Evolutionary conservation across 192 early-diverging fungal genomes (phyloP).

Genomic region (Backusella psychrophila): DNA sequence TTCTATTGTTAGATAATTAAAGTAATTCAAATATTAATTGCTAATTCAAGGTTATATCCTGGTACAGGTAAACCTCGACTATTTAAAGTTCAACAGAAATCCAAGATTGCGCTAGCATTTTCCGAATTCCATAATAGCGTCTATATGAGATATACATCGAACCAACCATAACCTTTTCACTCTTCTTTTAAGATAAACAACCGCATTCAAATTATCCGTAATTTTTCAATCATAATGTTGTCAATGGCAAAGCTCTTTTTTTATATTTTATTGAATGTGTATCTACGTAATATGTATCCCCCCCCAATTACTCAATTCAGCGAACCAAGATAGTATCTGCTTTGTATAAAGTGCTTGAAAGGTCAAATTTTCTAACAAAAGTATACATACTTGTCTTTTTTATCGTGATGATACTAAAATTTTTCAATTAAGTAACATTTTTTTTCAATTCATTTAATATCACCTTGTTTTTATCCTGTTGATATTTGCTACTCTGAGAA

Average conservation of each 20-base stretch:
- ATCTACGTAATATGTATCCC: not conserved
- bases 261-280: not conserved
- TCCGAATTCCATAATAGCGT: no score
- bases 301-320: not conserved
- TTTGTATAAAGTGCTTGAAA: not conserved
- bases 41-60: not conserved
- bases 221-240: no score
- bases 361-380: not conserved
- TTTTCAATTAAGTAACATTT: not conserved
- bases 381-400: not conserved
- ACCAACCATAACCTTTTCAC: no score
- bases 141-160: no score
- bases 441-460: not conserved
- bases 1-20: no score
- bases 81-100: no score
- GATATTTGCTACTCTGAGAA: not conserved
- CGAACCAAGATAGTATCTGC: not conserved
- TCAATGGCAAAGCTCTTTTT: no score
- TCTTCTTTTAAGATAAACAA: no score
- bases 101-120: no score
- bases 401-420: not conserved
- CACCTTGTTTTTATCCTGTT: not conserved
- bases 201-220: no score
- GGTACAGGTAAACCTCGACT: no score
- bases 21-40: no score